phyloP scores from a whole-genome alignment of 805 yeast species.

The Hanseniaspora clermontiae region DNA sequence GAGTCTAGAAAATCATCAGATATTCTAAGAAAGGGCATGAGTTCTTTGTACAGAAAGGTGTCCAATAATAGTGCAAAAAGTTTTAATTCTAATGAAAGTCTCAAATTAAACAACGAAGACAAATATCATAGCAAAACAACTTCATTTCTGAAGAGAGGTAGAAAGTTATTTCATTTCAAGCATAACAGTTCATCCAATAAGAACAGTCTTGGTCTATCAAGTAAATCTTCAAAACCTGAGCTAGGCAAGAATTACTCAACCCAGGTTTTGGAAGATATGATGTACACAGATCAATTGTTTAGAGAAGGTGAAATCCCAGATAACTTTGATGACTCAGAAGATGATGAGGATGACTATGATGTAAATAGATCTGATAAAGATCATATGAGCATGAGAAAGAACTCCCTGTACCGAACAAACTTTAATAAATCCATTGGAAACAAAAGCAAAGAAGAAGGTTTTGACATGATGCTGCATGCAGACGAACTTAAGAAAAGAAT shows the following conservation, averaged over 20 bases:
- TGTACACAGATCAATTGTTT: conserved; percentile 13
- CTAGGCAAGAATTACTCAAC: not conserved
- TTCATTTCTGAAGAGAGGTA: not conserved
- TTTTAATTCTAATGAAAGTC: not conserved
- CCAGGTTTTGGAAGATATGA: conserved; percentile 1
- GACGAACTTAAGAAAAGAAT: not conserved
- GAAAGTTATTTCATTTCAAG: not conserved
- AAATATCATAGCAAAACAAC: not conserved
- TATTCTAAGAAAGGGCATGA: not conserved
- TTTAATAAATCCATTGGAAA: not conserved
- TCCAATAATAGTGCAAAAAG: not conserved
- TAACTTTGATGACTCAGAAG: not conserved
- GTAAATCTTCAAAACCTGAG: not conserved
- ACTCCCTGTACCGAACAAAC: not conserved
- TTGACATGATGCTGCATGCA: not conserved
- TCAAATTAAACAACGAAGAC: not conserved
- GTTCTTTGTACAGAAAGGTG: not conserved
- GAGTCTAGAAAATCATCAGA: conserved; percentile 1
- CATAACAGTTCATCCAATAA: not conserved
- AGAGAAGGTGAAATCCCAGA: conserved; percentile 9
- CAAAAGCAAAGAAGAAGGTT: not conserved
- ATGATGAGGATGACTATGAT: conserved; percentile 6
- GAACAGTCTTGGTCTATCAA: not conserved
- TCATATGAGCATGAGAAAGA: not conserved
- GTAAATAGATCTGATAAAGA: not conserved